Base-by-base conservation (phyloP, 192 early-diverging fungal genomes). In the Backusella luteola region DNA sequence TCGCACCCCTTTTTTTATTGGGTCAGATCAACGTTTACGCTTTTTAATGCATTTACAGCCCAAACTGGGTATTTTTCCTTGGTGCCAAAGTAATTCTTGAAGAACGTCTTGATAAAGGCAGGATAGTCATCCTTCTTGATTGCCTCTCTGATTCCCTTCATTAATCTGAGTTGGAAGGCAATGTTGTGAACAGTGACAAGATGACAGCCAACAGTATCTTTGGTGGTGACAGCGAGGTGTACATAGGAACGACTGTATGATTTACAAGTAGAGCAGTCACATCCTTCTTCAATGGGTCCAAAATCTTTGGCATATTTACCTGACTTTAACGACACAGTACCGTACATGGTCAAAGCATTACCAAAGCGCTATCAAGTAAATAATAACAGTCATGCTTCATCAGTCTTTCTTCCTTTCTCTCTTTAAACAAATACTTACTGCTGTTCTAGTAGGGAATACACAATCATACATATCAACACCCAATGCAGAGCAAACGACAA, bases 401-500 rank as follows among this genome's bases (percentile, higher is more conserved):
- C n/a, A 34, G 35, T 14, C 12, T 35, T 32, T 3, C 15, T 15
- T 71, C 6, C 8, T 1, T 29, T 32, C n/a, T 44, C 11, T 49
- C 7, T 15, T 26, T 4, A 35, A 38, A 14, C 4, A 8, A 67
- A 6, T 17, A 80, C 80, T 77, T 82, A 87, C 86, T 5, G 95
- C 95, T 23, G 95, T 96, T 53, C 95, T 89, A 3, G 95, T 96
- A 0, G 95, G 95, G 79, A 92, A 96, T 32, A 96, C 95, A 82
- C 95, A 96, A 77, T 96, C 95, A 80, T 92, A 96, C 93, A 95
- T 94, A 80, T 96, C 93, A 49, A 96, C 93, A 41, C 95, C 95
- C 76, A 96, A 82, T 39, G 95, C 93, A 32, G 90, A 89, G 86
- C 95, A 94, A 1, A 96, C 92, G 3, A 96, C 93, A 77, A 95